These are phyloP conservation scores for Apiospora koreana DNA, from an alignment of 2,329 filamentous ascomycete genomes.

Conservation along the genomic window DNA sequence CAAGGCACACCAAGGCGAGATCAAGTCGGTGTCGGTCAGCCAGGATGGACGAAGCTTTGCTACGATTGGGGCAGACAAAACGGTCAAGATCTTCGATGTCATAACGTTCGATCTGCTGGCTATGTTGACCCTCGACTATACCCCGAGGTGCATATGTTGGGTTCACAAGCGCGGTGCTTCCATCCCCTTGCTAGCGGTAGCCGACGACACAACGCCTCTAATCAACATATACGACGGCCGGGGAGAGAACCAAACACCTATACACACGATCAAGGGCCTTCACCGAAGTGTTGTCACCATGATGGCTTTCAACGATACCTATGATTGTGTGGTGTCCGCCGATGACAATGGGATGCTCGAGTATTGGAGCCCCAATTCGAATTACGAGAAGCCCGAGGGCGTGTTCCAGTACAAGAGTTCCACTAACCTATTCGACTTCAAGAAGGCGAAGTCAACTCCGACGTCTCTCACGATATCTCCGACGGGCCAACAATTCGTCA, in stretches of 20 bases:
- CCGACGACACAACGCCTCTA: conserved; percentile 69
- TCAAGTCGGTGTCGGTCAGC: conserved; percentile 81
- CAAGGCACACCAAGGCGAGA: conserved; percentile 83
- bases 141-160: conserved; percentile 85
- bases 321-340: conserved; percentile 86
- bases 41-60: conserved; percentile 92
- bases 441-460: conserved; percentile 86
- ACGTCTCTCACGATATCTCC: conserved; percentile 83
- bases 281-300: conserved; percentile 80
- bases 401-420: conserved; percentile 94
- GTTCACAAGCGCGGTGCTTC: conserved; percentile 88
- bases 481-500: conserved; percentile 80
- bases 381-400: conserved; percentile 86
- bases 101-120: conserved; percentile 86
- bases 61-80: conserved; percentile 77
- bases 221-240: conserved; percentile 89
- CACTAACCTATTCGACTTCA: conserved; percentile 95
- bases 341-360: conserved; percentile 94
- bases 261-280: conserved; percentile 78
- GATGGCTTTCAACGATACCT: conserved; percentile 87
- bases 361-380: conserved; percentile 84
- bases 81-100: conserved; percentile 78
- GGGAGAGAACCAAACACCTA: conserved; percentile 73
- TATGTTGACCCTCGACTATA: conserved; percentile 76
- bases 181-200: conserved; percentile 81